Percentiles rank a stretch among this genome's conserved stretches.
Conservation (phyloP, 2,329 filamentous ascomycete genomes). For the Penicillium sp. region DNA sequence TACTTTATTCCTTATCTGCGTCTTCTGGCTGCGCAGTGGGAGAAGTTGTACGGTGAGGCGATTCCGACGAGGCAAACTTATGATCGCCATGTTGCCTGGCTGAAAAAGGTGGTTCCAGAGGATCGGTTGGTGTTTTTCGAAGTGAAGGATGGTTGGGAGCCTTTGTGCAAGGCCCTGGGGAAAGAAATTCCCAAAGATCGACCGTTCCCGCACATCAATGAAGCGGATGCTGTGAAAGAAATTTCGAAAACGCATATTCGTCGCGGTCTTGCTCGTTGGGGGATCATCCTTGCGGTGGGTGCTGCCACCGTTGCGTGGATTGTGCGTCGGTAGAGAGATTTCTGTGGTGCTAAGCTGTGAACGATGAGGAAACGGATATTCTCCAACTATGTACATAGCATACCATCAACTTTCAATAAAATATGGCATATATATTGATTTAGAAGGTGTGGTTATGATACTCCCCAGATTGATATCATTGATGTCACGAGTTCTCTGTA, state of each 20-base stretch:
- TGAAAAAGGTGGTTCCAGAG: slow-evolving; percentile 33
- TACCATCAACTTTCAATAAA: too few relatives aligned
- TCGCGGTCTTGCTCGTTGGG: slow-evolving; percentile 37
- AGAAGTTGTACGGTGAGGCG: slow-evolving; percentile 22
- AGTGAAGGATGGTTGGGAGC: slow-evolving; percentile 51
- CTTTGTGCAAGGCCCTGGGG: slow-evolving; percentile 50
- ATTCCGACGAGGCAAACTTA: slow-evolving; percentile 20
- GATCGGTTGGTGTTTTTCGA: slow-evolving; percentile 43
- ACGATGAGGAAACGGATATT: not conserved
- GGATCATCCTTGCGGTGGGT: slow-evolving; percentile 24
- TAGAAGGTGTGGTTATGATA: not conserved
- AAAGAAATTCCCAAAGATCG: slow-evolving; percentile 41
- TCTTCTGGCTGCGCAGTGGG: slow-evolving; percentile 27
- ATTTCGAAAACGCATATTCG: slow-evolving; percentile 28
- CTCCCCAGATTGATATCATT: not conserved
- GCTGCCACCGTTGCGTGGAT: slow-evolving; percentile 19
- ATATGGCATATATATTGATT: not conserved
- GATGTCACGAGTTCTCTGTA: not conserved
- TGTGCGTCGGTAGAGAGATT: not conserved
- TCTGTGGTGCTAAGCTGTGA: not conserved
- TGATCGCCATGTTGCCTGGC: slow-evolving; percentile 30
- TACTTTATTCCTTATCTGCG: slow-evolving; percentile 29
- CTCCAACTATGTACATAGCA: not conserved
- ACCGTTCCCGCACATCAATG: slow-evolving; percentile 47
- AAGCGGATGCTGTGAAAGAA: slow-evolving; percentile 29